Evolutionary conservation across 1,284 basidiomycete genomes (phyloP).

Genomic region (Inonotus obliquus): DNA sequence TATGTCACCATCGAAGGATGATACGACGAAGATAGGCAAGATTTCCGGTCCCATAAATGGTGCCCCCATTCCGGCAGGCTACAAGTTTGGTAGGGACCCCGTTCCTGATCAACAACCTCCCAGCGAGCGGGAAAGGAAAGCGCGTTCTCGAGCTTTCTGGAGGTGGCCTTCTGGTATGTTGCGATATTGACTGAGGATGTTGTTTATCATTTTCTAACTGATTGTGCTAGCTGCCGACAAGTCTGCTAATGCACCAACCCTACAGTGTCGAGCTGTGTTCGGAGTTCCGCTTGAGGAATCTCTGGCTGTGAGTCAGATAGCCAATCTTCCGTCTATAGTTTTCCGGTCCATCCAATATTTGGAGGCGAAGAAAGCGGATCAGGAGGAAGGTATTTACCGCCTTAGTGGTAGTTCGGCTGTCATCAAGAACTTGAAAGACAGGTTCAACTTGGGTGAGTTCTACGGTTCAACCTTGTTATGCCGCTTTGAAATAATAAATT

Average conservation of each 20-base stretch:
- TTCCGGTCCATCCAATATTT: slow-evolving; percentile 92
- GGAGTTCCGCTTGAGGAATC: slow-evolving; percentile 86
- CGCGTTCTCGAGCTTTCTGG: slow-evolving; percentile 88
- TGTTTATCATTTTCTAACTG: neutral
- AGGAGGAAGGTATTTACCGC: slow-evolving; percentile 97
- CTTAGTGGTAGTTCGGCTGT: slow-evolving; percentile 90
- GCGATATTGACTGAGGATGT: slow-evolving; percentile 16
- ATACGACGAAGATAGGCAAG: slow-evolving; percentile 59
- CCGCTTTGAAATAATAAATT: neutral
- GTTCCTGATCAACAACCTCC: slow-evolving; percentile 37
- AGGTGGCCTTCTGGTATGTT: slow-evolving; percentile 45
- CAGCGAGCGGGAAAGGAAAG: slow-evolving; percentile 77
- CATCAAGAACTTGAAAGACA: slow-evolving; percentile 90
- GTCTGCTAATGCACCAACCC: slow-evolving; percentile 32
- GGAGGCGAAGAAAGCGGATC: slow-evolving; percentile 86
- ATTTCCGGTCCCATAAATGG: slow-evolving; percentile 90
- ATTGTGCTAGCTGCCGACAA: slow-evolving; percentile 33
- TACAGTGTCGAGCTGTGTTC: slow-evolving; percentile 75
- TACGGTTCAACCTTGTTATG: neutral
- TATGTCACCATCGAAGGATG: slow-evolving; percentile 28
- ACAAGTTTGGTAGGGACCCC: slow-evolving; percentile 78
- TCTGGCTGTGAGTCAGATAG: slow-evolving; percentile 83
- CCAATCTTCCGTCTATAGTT: slow-evolving; percentile 89
- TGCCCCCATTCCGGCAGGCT: slow-evolving; percentile 80
- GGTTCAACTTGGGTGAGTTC: slow-evolving; percentile 78